phyloP scores from a whole-genome alignment of 2,329 filamentous ascomycete species.

The Pseudofabraea citricarpa region DNA sequence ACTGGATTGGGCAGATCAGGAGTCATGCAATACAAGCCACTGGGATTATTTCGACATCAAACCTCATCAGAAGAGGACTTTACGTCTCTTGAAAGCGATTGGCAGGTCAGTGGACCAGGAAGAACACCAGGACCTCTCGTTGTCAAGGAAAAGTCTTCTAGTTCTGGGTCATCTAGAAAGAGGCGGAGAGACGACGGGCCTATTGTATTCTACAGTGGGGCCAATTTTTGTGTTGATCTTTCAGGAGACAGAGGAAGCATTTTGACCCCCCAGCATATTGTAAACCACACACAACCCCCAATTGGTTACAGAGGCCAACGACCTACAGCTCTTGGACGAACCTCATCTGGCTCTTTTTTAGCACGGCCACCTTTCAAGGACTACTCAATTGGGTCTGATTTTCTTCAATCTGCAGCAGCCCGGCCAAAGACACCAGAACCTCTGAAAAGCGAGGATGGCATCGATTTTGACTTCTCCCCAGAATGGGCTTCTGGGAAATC shows the following conservation, averaged over 20 bases:
- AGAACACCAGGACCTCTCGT: background rate
- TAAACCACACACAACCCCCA: constrained; percentile 18
- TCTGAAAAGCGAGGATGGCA: constrained; percentile 9
- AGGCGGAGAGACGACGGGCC: constrained; percentile 62
- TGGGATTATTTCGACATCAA: constrained; percentile 45
- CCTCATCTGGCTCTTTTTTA: constrained; percentile 47
- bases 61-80: constrained; percentile 39
- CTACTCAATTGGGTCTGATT: constrained; percentile 19
- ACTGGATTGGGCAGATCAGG: too few species aligned
- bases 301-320: too few species aligned
- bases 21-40: too few species aligned
- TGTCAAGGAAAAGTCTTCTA: too few species aligned
- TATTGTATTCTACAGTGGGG: constrained; percentile 79
- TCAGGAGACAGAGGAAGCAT: constrained; percentile 57
- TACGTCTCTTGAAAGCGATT: constrained; percentile 40
- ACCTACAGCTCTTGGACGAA: constrained; percentile 23
- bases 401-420: constrained; percentile 8
- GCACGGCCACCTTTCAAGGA: constrained; percentile 46
- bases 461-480: constrained; percentile 28
- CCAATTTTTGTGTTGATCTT: constrained; percentile 75
- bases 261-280: constrained; percentile 44
- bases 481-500: constrained; percentile 25
- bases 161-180: constrained; percentile 23
- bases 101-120: constrained; percentile 16
- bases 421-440: constrained; percentile 19